Evolutionary conservation across 768 basidiomycete genomes (phyloP), one percentile per base, ranked within the genome.

Genomic region (Phlegmacium glaucopus): DNA sequence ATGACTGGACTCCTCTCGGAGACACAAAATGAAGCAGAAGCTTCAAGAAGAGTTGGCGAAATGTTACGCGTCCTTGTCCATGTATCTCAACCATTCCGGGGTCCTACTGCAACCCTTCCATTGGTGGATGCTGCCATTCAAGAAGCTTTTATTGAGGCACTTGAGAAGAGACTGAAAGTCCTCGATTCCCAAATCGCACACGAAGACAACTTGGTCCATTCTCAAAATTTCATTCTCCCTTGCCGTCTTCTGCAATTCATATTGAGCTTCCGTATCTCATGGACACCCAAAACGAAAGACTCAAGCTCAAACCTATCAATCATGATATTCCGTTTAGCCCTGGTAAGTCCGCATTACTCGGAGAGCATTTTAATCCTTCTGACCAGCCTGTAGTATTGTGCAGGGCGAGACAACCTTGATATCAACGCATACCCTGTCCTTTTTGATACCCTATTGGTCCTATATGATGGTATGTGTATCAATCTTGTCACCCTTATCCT

Each of bases 191-290:
- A 68, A 40, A 63, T 77, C 35, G 53, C 61, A 2, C 45, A 59
- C 4, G 45, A 42, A 17, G 50, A 64, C 26, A 16, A 53, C 40
- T 18, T 45, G 49, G 15, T 57, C 44, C 36, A 44, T 47, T 28
- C 47, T 69, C 69, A 77, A 37, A 67, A 69, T 10, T 64, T 79
- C 25, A 69, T 85, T 16, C 73, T 89, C 28, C 63, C 89, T 25
- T 75, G 79, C 2, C 80, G 88, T 2, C 65, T 90, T 12, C 55
- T 90, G 17, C 88, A 91, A 56, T 90, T 90, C 50, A 75, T 80
- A 58, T 69, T 90, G 7, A 81, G 85, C 17, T 85, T 89, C 56
- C 74, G 73, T 13, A 74, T 72, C 8, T 59, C 62, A 4, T 88
- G 85, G 83, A 79, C 78, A 3, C 50, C 69, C 3, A 71, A 65